Percentiles rank a stretch among this genome's conserved stretches.
Conservation (phyloP, 805 yeast genomes). For the Ogataea trehalophila region DNA sequence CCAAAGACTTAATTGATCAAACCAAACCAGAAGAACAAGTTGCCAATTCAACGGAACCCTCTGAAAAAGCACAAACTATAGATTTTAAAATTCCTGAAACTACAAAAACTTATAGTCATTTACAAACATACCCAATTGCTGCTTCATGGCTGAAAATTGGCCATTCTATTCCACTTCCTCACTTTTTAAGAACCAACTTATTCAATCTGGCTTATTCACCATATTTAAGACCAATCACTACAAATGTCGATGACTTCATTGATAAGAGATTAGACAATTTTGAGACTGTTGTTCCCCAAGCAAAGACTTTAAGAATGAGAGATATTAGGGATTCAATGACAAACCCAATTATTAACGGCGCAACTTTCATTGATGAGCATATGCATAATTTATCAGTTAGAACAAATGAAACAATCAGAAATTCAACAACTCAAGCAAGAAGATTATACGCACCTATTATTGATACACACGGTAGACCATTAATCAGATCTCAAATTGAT, state of each 20-base stretch:
- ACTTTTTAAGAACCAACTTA: slow-evolving; percentile 20
- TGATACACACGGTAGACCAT: slow-evolving; percentile 58
- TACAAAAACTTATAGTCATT: slow-evolving; percentile 35
- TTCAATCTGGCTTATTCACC: slow-evolving; percentile 23
- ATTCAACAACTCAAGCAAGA: slow-evolving; percentile 38
- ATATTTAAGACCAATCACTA: slow-evolving; percentile 17
- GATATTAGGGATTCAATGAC: slow-evolving; percentile 45
- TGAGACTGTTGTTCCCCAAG: slow-evolving; percentile 55
- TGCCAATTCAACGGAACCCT: not conserved
- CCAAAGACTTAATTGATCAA: slow-evolving; percentile 1
- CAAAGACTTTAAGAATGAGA: slow-evolving; percentile 49
- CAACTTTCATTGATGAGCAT: slow-evolving; percentile 31
- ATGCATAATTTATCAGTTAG: slow-evolving; percentile 26
- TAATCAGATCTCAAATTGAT: slow-evolving; percentile 58
- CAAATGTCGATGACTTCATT: slow-evolving; percentile 42
- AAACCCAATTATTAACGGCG: slow-evolving; percentile 47
- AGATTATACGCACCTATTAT: slow-evolving; percentile 44
- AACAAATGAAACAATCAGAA: slow-evolving; percentile 33
- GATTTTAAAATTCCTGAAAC: slow-evolving; percentile 13
- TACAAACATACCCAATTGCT: slow-evolving; percentile 45
- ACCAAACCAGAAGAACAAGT: not conserved
- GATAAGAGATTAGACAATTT: slow-evolving; percentile 51
- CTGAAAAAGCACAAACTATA: not conserved
- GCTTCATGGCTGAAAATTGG: slow-evolving; percentile 28
- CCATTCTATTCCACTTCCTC: slow-evolving; percentile 24